Evolutionary conservation across 2,329 filamentous ascomycete species (phyloP).

Genomic region (Xylaria arbuscula): DNA sequence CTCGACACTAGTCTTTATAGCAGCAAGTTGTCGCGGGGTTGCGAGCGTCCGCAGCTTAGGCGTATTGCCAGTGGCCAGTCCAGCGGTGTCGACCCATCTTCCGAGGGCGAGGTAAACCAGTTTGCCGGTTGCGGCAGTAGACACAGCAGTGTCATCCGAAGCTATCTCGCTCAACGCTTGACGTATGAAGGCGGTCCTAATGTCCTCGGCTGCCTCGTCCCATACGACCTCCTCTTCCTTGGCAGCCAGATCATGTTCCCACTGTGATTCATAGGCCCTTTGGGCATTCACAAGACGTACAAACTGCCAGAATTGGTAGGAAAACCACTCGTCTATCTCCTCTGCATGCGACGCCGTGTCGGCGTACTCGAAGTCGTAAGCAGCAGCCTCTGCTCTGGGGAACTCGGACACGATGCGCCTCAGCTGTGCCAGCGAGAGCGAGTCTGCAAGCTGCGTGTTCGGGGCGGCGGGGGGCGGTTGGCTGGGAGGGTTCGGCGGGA

Average conservation of each 20-base stretch:
- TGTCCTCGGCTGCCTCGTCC: slow-evolving; percentile 71
- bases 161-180: slow-evolving; percentile 60
- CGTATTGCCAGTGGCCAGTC: slow-evolving; percentile 55
- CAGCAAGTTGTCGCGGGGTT: slow-evolving; percentile 66
- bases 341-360: slow-evolving; percentile 81
- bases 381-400: slow-evolving; percentile 73
- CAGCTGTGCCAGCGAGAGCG: slow-evolving; percentile 79
- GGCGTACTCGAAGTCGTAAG: slow-evolving; percentile 87
- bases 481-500: slow-evolving; percentile 46
- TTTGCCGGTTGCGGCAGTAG: slow-evolving; percentile 66
- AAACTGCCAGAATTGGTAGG: slow-evolving; percentile 88
- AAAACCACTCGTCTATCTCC: slow-evolving; percentile 98
- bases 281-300: slow-evolving; percentile 80
- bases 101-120: slow-evolving; percentile 74
- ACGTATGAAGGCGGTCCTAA: slow-evolving; percentile 67
- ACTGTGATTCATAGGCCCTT: slow-evolving; percentile 80
- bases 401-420: slow-evolving; percentile 79
- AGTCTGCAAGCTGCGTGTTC: slow-evolving; percentile 66
- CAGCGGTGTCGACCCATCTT: slow-evolving; percentile 76
- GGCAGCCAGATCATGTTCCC: slow-evolving; percentile 65
- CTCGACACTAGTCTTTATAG: slow-evolving; percentile 66
- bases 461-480: slow-evolving; percentile 45
- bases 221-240: slow-evolving; percentile 66
- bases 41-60: slow-evolving; percentile 62
- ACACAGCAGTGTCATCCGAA: slow-evolving; percentile 60